These are phyloP conservation scores for Dicorynia guianensis DNA, from an alignment of 306 rosid genomes.

Conservation along the genomic window DNA sequence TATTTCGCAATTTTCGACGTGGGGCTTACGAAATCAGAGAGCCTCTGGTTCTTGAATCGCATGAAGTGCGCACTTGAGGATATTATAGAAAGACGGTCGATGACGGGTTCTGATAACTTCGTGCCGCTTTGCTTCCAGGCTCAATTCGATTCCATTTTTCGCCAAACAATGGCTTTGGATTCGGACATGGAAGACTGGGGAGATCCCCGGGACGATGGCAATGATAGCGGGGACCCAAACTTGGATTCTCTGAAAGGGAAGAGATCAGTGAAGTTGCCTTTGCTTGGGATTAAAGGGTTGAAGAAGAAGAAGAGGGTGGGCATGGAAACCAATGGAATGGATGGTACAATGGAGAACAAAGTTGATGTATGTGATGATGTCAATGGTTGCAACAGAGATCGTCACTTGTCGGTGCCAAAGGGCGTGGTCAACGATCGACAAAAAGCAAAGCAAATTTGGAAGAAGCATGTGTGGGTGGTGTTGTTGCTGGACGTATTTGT, in stretches of 20 bases:
- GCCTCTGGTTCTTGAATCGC: constrained; percentile 51
- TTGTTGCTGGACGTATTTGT: constrained; percentile 76
- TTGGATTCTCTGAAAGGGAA: constrained; percentile 50
- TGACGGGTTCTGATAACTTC: constrained; percentile 32
- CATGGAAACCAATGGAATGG: constrained; percentile 51
- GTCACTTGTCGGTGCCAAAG: constrained; percentile 47
- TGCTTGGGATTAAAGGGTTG: constrained; percentile 58
- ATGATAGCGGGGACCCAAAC: constrained; percentile 35
- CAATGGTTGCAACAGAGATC: constrained; percentile 43
- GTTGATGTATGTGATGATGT: constrained; percentile 51
- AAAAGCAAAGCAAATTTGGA: constrained; percentile 85
- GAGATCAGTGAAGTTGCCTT: constrained; percentile 42
- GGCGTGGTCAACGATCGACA: constrained; percentile 57
- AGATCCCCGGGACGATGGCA: constrained; percentile 12
- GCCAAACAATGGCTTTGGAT: constrained; percentile 37
- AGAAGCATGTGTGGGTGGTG: constrained; percentile 91
- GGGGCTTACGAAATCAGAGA: constrained; percentile 53
- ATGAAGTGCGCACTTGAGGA: constrained; percentile 47
- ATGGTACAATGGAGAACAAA: constrained; percentile 47
- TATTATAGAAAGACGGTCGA: constrained; percentile 27
- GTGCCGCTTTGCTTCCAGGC: constrained; percentile 62
- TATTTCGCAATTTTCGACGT: constrained; percentile 57
- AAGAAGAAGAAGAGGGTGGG: constrained; percentile 76
- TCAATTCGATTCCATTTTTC: constrained; percentile 55
- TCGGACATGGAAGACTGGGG: constrained; percentile 1